Evolutionary conservation across 257 asterid genomes (phyloP).

Genomic region (Nicotiana paniculata): DNA sequence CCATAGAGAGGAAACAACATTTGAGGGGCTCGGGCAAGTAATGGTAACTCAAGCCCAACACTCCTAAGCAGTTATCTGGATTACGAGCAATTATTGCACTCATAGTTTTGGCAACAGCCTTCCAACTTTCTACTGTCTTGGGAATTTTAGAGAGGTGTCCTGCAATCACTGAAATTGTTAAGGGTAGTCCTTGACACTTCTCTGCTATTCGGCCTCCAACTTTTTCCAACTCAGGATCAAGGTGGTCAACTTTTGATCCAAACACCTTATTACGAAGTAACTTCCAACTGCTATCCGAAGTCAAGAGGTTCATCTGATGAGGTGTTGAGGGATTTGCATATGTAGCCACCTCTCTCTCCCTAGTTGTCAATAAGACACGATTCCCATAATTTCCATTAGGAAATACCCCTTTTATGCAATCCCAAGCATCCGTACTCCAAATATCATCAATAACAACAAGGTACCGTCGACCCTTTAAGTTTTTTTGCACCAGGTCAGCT

Average conservation of each 20-base stretch:
- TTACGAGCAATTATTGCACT: background rate
- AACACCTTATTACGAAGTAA: slow-evolving; percentile 2
- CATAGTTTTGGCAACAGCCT: background rate
- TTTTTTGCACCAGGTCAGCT: background rate
- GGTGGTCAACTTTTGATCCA: background rate
- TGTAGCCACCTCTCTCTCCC: background rate
- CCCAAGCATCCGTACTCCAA: slow-evolving; percentile 13
- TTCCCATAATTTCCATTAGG: background rate
- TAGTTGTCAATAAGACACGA: slow-evolving; percentile 7
- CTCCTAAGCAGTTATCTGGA: background rate
- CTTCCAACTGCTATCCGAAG: slow-evolving; percentile 3
- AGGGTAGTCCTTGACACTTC: slow-evolving; percentile 12
- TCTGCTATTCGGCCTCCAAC: background rate
- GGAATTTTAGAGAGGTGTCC: background rate
- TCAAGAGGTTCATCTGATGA: background rate
- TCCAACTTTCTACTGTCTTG: background rate
- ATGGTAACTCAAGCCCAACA: slow-evolving; percentile 5
- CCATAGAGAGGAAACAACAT: slow-evolving; percentile 7
- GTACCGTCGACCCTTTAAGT: slow-evolving; percentile 4
- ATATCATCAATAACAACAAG: slow-evolving; percentile 14
- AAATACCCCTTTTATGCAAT: background rate
- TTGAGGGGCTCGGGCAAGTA: slow-evolving; percentile 1
- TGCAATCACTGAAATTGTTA: slow-evolving; percentile 5
- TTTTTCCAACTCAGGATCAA: background rate
- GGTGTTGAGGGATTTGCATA: background rate